Base-by-base conservation (phyloP, 805 yeast species). In the Ogataea henricii region DNA sequence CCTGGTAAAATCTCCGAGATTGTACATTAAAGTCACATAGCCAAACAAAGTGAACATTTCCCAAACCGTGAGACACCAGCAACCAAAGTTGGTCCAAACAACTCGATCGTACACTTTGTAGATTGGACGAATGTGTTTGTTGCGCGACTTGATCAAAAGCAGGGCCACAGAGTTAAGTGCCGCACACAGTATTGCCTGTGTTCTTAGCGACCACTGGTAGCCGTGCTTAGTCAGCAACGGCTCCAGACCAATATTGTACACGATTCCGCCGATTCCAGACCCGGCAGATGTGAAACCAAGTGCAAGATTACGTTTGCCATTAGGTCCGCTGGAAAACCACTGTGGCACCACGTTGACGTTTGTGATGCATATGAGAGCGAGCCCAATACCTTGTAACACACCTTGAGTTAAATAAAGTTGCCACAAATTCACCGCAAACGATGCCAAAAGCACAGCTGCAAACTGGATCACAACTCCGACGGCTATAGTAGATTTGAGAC, bases 381-480 rank as follows among this genome's bases (percentile, higher is more conserved):
- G 62, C 2, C 84, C 83, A 26, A 77, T 58, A 26, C 89, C 86
- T 45, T 75, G 76, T 36, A 86, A 50, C 2, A 84, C 69, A 23
- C 92, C 91, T 64, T 86, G 91, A 6, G 88, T 79, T 34, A 83
- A 62, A 57, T 76, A 83, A 12, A 87, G 59, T 52, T 87, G 83
- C 90, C 91, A 85, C 17, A 81, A 58, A 32, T 72, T 69, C 2
- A 72, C 76, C 1, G 86, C 64, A 57, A 74, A 83, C 6, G 85
- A 77, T 1, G 91, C 89, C 53, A 85, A 56, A 46, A 86, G 49
- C 30, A 77, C 71, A 0, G 83, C 85, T 0, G 74, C 71, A 49
- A 82, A 77, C 57, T 83, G 81, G 9, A 76, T 38, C 2, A 66
- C 53, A 13, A 73, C 65, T 1, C 90, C 92, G 7, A 78, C 34